Conservation (phyloP, 2,329 filamentous ascomycete genomes). For the Huntiella abstrusa region DNA sequence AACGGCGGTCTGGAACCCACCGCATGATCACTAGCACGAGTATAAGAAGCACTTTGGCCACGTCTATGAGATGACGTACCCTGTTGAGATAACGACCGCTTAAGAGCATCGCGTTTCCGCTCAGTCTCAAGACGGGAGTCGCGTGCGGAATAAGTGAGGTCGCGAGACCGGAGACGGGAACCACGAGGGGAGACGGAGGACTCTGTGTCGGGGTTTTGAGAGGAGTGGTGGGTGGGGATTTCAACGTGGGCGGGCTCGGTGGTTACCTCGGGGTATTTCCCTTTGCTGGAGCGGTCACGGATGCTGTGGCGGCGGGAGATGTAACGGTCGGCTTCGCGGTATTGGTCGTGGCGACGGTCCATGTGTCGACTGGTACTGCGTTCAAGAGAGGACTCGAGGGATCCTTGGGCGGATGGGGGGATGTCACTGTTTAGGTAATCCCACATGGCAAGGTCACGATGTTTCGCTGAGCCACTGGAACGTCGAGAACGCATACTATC, state of each 20-base stretch:
- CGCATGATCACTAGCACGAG: neutral
- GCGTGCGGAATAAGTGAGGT: neutral
- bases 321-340: neutral
- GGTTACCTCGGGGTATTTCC: neutral
- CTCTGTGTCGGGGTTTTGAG: conserved; percentile 20
- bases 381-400: neutral
- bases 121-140: neutral
- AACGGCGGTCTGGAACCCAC: neutral
- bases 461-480: neutral
- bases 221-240: neutral
- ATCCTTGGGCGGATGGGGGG: neutral
- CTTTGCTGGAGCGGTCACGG: neutral
- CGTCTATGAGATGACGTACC: neutral
- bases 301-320: neutral
- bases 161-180: neutral
- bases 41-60: neutral
- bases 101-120: conserved; percentile 2
- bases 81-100: conserved; percentile 1
- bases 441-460: neutral
- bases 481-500: conserved; percentile 8
- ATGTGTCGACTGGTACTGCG: neutral
- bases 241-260: neutral
- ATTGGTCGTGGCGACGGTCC: neutral
- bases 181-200: neutral
- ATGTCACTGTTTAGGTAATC: neutral